Conservation (phyloP, 1,139 yeast genomes). For the Zygosaccharomyces pseudobailii region DNA sequence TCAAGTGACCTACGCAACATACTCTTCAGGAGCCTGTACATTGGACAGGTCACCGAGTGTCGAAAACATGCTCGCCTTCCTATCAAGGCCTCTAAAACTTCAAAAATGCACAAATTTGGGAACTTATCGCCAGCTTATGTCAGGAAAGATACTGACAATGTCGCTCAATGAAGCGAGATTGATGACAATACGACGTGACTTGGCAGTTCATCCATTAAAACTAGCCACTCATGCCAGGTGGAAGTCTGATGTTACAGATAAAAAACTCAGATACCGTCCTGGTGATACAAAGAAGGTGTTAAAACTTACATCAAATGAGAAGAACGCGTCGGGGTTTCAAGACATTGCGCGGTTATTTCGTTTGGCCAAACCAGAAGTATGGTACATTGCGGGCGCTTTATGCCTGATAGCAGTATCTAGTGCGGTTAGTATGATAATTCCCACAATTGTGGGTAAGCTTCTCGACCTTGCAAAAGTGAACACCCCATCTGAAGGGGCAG, state of each 20-base stretch:
- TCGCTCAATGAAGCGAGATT: background rate
- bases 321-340: constrained; percentile 33
- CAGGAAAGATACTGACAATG: background rate
- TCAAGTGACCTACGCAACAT: background rate
- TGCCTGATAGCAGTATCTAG: constrained; percentile 56
- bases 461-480: constrained; percentile 46
- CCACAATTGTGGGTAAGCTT: constrained; percentile 77
- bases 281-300: constrained; percentile 11
- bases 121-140: background rate
- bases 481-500: constrained; percentile 8
- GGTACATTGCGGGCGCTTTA: constrained; percentile 54
- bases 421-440: constrained; percentile 68
- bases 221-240: background rate
- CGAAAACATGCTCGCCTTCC: background rate
- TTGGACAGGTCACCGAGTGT: background rate
- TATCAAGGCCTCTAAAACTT: background rate
- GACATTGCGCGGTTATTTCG: constrained; percentile 46
- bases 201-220: background rate
- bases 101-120: background rate
- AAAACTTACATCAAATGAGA: constrained; percentile 30
- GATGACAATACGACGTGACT: background rate
- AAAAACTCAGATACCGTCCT: background rate
- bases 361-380: constrained; percentile 49
- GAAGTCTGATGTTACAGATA: background rate
- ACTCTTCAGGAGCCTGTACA: no score